These are phyloP conservation scores for Alnus rubra DNA, from an alignment of 306 rosid species.

Conservation along the genomic window DNA sequence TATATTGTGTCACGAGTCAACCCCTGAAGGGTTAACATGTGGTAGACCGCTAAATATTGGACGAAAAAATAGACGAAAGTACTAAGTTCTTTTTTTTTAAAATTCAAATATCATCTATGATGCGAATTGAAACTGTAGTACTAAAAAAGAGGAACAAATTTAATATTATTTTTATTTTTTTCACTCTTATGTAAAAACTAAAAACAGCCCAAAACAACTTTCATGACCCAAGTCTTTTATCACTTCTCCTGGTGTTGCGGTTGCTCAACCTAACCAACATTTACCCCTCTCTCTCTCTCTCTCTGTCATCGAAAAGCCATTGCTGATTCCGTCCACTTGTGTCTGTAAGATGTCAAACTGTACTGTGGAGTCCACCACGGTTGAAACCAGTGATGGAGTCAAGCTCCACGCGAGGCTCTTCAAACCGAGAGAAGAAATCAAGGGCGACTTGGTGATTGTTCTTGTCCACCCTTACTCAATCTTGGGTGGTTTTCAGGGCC, in stretches of 20 bases:
- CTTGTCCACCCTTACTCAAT: conserved; percentile 93
- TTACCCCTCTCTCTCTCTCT: not conserved
- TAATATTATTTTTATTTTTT: too few relatives aligned
- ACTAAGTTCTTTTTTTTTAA: too few relatives aligned
- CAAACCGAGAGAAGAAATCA: conserved; percentile 46
- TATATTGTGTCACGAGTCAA: too few relatives aligned
- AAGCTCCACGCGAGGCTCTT: conserved; percentile 70
- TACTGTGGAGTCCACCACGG: conserved; percentile 56
- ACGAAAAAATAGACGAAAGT: too few relatives aligned
- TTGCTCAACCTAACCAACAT: conserved; percentile 4
- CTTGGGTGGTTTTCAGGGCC: conserved; percentile 85
- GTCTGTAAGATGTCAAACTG: conserved; percentile 45
- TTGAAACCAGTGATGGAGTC: conserved; percentile 63
- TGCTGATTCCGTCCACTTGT: not conserved
- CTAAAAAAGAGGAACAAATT: too few relatives aligned
- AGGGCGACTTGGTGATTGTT: conserved; percentile 47
- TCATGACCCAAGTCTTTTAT: conserved; percentile 5
- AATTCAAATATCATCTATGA: too few relatives aligned
- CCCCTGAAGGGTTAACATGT: too few relatives aligned
- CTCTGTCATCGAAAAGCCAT: not conserved
- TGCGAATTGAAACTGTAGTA: too few relatives aligned
- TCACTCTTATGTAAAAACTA: not conserved
- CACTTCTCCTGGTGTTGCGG: not conserved
- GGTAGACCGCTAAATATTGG: too few relatives aligned
- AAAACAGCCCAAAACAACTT: conserved; percentile 5